These are phyloP conservation scores for Colletotrichum paranaense DNA, from an alignment of 2,329 filamentous ascomycete genomes.

Conservation along the genomic window DNA sequence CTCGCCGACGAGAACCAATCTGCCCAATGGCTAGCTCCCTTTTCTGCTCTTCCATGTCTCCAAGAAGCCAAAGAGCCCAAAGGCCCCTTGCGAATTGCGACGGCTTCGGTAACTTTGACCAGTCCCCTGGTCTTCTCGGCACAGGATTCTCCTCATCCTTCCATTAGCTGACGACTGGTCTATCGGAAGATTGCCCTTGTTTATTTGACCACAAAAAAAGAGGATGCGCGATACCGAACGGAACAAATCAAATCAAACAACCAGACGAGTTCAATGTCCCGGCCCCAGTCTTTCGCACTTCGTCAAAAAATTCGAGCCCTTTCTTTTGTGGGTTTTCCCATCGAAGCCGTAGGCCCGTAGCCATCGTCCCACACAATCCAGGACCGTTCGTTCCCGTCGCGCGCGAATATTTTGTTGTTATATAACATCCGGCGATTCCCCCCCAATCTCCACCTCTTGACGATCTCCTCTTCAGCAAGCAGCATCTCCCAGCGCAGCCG, in stretches of 20 bases:
- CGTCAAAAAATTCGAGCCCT: constrained; percentile 33
- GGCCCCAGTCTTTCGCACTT: constrained; percentile 35
- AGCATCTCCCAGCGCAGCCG: neutral
- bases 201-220: neutral
- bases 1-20: constrained; percentile 5
- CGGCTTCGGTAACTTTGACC: neutral
- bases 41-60: neutral
- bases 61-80: neutral
- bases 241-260: constrained; percentile 1
- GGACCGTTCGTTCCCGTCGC: neutral
- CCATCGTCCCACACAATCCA: constrained; percentile 24
- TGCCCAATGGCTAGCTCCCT: neutral
- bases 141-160: neutral
- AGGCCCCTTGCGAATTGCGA: neutral
- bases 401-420: constrained; percentile 6
- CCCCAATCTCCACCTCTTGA: neutral
- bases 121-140: neutral
- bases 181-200: neutral
- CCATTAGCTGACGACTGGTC: neutral
- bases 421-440: constrained; percentile 2
- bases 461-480: neutral
- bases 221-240: constrained; percentile 9
- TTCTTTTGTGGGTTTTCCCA: constrained; percentile 30
- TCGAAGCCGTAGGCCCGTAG: neutral
- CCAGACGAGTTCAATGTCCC: neutral